These are phyloP conservation scores for Rutstroemia sp. DNA, from an alignment of 2,329 filamentous ascomycete species.

Conservation along the genomic window DNA sequence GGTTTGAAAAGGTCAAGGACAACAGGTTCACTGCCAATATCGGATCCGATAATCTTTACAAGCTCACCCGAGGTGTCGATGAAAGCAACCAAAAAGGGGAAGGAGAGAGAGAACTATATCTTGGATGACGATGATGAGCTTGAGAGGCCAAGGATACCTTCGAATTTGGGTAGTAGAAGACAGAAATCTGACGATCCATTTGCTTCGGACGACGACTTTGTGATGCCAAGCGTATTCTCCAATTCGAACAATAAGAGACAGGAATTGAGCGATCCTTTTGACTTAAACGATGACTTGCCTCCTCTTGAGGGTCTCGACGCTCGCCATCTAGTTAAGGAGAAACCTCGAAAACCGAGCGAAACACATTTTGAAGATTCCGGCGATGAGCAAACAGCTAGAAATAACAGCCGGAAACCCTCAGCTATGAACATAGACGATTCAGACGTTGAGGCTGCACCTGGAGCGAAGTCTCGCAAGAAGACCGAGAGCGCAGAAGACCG, in stretches of 20 bases:
- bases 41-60: conserved; percentile 23
- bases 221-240: too few species aligned
- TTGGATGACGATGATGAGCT: conserved; percentile 2
- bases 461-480: not conserved
- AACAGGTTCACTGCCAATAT: conserved; percentile 20
- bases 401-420: not conserved
- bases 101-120: conserved; percentile 9
- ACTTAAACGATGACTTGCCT: conserved; percentile 10
- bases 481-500: conserved; percentile 10
- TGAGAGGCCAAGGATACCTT: not conserved
- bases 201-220: too few species aligned
- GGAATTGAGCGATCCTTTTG: not conserved
- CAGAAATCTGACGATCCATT: not conserved
- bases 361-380: not conserved
- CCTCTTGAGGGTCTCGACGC: not conserved
- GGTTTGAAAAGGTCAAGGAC: conserved; percentile 32
- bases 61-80: conserved; percentile 25
- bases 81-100: conserved; percentile 13
- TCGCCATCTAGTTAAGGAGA: not conserved
- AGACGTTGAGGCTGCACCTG: not conserved
- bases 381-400: too few species aligned
- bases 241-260: too few species aligned
- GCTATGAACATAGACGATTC: not conserved
- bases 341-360: not conserved
- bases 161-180: not conserved